A percentile compares a stretch with the other conserved stretches of the same genome.
Conservation (phyloP, 2,329 filamentous ascomycete species). For the Neoscytalidium dimidiatum region DNA sequence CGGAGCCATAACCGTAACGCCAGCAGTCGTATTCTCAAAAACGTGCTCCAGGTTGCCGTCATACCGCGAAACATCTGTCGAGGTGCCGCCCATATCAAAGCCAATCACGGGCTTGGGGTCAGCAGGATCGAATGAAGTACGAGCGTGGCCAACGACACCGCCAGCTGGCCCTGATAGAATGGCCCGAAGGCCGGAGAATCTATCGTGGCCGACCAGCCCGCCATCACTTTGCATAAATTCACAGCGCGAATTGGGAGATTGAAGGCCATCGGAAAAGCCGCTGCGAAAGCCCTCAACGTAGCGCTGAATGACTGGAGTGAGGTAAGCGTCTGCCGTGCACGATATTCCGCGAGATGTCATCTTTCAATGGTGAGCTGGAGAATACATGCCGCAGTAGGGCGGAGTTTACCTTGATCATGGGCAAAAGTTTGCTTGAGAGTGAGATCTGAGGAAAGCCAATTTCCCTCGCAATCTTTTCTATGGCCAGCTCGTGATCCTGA, state of each 20-base stretch:
- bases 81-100: conserved; percentile 34
- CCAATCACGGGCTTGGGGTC: conserved; percentile 31
- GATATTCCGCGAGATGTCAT: conserved; percentile 27
- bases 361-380: conserved; percentile 25
- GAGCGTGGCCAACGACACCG: conserved; percentile 36
- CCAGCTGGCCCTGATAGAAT: conserved; percentile 38
- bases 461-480: conserved; percentile 30
- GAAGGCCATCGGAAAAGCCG: conserved; percentile 30
- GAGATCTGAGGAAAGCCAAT: conserved; percentile 34
- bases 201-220: conserved; percentile 28
- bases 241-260: conserved; percentile 30
- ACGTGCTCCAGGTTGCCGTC: conserved; percentile 34
- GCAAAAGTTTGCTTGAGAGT: conserved; percentile 28
- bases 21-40: conserved; percentile 36
- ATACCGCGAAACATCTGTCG: conserved; percentile 35
- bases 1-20: conserved; percentile 31
- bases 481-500: conserved; percentile 31
- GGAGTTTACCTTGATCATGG: conserved; percentile 27
- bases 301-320: conserved; percentile 27
- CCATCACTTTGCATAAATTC: conserved; percentile 40
- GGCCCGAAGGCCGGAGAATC: conserved; percentile 34
- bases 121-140: conserved; percentile 32
- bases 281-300: conserved; percentile 29
- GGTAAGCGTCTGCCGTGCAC: conserved; percentile 22
- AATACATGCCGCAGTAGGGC: too few species aligned